Evolutionary conservation across 2,329 filamentous ascomycete species (phyloP).

Genomic region (Pyrenochaeta sp.): DNA sequence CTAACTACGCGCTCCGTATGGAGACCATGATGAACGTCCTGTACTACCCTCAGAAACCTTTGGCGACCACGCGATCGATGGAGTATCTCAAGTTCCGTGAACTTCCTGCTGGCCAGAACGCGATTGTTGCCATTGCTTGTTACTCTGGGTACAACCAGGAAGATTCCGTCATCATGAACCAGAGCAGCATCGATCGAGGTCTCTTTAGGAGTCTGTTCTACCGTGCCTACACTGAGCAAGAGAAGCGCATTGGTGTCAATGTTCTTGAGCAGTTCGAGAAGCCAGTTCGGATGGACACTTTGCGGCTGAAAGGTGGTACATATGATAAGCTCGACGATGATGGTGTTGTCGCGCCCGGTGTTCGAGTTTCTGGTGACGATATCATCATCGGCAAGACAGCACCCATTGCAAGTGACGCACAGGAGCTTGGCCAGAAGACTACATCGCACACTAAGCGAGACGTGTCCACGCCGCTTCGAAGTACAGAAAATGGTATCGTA

Average conservation of each 20-base stretch:
- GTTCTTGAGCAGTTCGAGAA: slow-evolving; percentile 96
- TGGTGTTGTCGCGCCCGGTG: slow-evolving; percentile 91
- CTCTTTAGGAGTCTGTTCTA: slow-evolving; percentile 98
- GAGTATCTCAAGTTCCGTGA: slow-evolving; percentile 99
- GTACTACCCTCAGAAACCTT: slow-evolving; percentile 97
- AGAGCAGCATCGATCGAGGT: slow-evolving; percentile 97
- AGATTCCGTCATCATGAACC: slow-evolving; percentile 99
- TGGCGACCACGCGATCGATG: slow-evolving; percentile 97
- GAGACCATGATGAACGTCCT: slow-evolving; percentile 99
- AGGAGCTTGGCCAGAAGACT: slow-evolving; percentile 92
- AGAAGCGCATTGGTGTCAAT: slow-evolving; percentile 94
- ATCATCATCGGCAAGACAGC: slow-evolving; percentile 99
- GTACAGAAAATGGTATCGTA: slow-evolving; percentile 95
- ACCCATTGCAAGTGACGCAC: slow-evolving; percentile 88
- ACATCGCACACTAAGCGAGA: slow-evolving; percentile 92
- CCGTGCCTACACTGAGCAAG: slow-evolving; percentile 94
- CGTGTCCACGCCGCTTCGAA: slow-evolving; percentile 91
- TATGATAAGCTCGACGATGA: slow-evolving; percentile 98
- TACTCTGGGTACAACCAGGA: slow-evolving; percentile 99
- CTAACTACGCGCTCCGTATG: slow-evolving; percentile 96
- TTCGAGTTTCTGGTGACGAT: slow-evolving; percentile 95
- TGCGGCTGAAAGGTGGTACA: slow-evolving; percentile 91
- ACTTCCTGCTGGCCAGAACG: slow-evolving; percentile 94
- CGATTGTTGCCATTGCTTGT: slow-evolving; percentile 95
- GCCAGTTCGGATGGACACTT: slow-evolving; percentile 84